Conservation (phyloP, 176 grass and related monocot species). For the Avena atlantica region DNA sequence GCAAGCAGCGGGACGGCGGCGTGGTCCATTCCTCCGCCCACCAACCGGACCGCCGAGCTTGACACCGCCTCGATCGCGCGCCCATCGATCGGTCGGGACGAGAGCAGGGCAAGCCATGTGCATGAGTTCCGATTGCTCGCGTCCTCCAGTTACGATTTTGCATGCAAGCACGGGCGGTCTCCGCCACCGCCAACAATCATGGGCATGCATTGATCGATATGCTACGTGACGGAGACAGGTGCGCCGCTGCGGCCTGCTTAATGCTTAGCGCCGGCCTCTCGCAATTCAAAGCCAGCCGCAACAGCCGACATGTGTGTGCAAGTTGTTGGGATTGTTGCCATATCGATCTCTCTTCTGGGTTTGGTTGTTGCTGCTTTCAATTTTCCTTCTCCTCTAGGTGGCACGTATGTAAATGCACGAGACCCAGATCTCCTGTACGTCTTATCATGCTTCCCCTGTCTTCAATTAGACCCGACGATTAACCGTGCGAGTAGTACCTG, state of each 20-base stretch:
- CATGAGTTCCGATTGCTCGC: neutral
- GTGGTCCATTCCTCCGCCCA: slow-evolving; percentile 5
- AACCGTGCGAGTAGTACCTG: neutral
- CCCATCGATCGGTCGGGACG: no score
- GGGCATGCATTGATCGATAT: neutral
- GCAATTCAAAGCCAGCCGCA: neutral
- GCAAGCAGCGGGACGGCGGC: neutral
- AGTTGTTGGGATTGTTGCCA: neutral
- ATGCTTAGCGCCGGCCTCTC: neutral
- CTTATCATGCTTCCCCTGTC: no score
- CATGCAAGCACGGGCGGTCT: no score
- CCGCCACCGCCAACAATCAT: neutral
- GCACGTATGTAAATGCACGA: neutral
- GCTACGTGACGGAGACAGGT: neutral
- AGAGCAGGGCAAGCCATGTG: no score
- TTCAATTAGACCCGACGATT: neutral
- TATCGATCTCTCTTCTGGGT: neutral
- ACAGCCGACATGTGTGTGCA: neutral
- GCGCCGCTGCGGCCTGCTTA: neutral
- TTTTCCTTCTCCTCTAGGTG: neutral
- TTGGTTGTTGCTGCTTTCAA: neutral
- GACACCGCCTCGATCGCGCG: no score
- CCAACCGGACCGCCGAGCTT: slow-evolving; percentile 16
- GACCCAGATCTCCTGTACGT: neutral
- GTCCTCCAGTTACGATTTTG: neutral